Conservation (phyloP, 257 asterid genomes). For the Datura wrightii region DNA sequence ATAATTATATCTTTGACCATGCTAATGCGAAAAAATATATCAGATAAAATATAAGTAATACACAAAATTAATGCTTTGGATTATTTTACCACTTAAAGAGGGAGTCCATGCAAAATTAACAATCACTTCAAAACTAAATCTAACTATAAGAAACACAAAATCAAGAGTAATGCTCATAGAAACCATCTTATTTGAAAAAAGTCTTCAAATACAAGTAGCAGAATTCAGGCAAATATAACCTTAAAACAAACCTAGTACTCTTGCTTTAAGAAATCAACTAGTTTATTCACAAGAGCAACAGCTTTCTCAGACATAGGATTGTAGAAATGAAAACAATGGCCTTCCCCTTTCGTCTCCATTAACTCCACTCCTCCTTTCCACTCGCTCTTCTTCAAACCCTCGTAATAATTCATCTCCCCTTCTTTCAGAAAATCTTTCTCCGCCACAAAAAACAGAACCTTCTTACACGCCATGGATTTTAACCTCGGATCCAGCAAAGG, state of each 20-base stretch:
- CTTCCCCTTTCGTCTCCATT: slow-evolving; percentile 62
- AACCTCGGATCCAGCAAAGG: slow-evolving; percentile 73
- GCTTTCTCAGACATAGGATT: slow-evolving; percentile 19
- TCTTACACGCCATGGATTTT: slow-evolving; percentile 60
- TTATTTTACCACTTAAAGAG: no score
- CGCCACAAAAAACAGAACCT: slow-evolving; percentile 60
- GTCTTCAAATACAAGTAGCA: not conserved
- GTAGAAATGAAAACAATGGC: slow-evolving; percentile 62
- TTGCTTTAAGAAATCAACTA: slow-evolving; percentile 16
- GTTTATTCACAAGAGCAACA: not conserved
- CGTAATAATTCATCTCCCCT: slow-evolving; percentile 53
- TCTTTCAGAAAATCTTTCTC: slow-evolving; percentile 64
- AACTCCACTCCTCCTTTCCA: slow-evolving; percentile 71
- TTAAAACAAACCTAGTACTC: not conserved
- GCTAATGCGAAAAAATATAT: no score
- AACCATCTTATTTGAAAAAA: not conserved
- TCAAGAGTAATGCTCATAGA: not conserved
- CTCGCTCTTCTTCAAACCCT: slow-evolving; percentile 64
- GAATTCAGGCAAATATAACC: not conserved
- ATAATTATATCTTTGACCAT: no score
- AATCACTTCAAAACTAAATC: not conserved
- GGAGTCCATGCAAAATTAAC: no score
- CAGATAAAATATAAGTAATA: no score
- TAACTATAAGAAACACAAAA: not conserved
- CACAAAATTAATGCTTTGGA: no score